Conservation (phyloP, 768 basidiomycete species). For the Leccinellum luteum region DNA sequence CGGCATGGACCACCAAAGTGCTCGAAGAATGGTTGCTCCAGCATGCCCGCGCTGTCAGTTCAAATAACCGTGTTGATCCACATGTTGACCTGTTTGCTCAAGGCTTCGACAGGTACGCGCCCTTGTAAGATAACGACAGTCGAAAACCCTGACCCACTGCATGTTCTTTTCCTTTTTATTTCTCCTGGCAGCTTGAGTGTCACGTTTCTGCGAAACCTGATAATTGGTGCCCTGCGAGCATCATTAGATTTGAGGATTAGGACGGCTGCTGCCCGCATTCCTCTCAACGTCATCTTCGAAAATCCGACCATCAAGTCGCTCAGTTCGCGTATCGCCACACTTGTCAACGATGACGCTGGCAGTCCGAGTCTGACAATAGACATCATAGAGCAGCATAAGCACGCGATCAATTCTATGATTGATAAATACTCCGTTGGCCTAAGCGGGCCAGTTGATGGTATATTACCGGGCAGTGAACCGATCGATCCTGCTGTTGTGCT, state of each 20-base stretch:
- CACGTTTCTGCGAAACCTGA: constrained; percentile 27
- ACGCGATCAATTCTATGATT: constrained; percentile 28
- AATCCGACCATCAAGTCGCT: constrained; percentile 41
- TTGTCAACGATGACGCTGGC: constrained; percentile 3
- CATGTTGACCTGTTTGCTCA: constrained; percentile 31
- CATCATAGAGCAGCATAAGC: constrained; percentile 7
- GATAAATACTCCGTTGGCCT: background rate
- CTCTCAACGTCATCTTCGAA: constrained; percentile 34
- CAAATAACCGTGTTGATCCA: constrained; percentile 3
- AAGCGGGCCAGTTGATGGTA: constrained; percentile 1
- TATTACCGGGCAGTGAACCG: constrained; percentile 1
- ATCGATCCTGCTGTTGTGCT: constrained; percentile 28
- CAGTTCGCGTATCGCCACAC: constrained; percentile 18
- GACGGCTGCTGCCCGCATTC: constrained; percentile 25
- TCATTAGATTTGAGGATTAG: constrained; percentile 28
- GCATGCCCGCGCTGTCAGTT: constrained; percentile 17
- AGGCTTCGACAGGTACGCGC: constrained; percentile 36
- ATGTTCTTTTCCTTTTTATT: background rate
- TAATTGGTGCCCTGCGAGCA: constrained; percentile 26
- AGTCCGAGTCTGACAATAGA: constrained; percentile 1
- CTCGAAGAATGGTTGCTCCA: constrained; percentile 29
- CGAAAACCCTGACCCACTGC: background rate
- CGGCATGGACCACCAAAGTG: constrained; percentile 19
- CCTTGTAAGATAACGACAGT: background rate
- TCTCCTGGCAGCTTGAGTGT: constrained; percentile 25